phyloP scores from a whole-genome alignment of 2,329 filamentous ascomycete genomes.

The Elsinoe australis region DNA sequence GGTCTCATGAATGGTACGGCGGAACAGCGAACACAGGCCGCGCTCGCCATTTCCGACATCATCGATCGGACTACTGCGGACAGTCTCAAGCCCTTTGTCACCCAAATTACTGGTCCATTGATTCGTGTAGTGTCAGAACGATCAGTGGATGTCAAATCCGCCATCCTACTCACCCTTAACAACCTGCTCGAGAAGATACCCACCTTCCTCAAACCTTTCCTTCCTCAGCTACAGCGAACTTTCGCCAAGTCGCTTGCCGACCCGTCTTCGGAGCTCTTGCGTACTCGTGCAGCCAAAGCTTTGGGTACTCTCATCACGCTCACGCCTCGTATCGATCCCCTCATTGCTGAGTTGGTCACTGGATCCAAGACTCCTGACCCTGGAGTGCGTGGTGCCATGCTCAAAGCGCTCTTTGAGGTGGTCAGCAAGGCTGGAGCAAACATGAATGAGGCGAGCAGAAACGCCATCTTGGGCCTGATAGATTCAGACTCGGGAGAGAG shows the following conservation, averaged over 20 bases:
- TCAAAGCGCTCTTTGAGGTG: constrained; percentile 93
- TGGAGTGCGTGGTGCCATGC: constrained; percentile 89
- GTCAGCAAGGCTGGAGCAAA: constrained; percentile 88
- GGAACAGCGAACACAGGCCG: constrained; percentile 86
- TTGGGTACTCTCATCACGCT: constrained; percentile 91
- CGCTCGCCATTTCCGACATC: constrained; percentile 89
- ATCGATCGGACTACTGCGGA: constrained; percentile 85
- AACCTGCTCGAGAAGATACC: constrained; percentile 96
- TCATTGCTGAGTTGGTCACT: constrained; percentile 88
- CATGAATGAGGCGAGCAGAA: constrained; percentile 86
- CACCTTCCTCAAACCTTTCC: constrained; percentile 86
- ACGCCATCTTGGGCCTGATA: constrained; percentile 79
- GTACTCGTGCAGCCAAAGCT: constrained; percentile 84
- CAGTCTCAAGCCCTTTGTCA: constrained; percentile 87
- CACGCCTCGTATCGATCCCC: constrained; percentile 87
- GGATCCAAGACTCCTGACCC: constrained; percentile 83
- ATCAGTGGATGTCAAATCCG: constrained; percentile 91
- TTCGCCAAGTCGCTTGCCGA: constrained; percentile 96
- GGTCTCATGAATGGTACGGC: constrained; percentile 93
- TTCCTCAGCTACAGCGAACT: constrained; percentile 91
- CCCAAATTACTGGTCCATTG: constrained; percentile 91
- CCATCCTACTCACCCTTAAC: constrained; percentile 88
- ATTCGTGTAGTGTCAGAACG: constrained; percentile 97
- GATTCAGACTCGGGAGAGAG: constrained; percentile 72
- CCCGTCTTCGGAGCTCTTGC: constrained; percentile 78